Evolutionary conservation across 495 filamentous ascomycete species (phyloP).

Genomic region (Penicillium fimorum): DNA sequence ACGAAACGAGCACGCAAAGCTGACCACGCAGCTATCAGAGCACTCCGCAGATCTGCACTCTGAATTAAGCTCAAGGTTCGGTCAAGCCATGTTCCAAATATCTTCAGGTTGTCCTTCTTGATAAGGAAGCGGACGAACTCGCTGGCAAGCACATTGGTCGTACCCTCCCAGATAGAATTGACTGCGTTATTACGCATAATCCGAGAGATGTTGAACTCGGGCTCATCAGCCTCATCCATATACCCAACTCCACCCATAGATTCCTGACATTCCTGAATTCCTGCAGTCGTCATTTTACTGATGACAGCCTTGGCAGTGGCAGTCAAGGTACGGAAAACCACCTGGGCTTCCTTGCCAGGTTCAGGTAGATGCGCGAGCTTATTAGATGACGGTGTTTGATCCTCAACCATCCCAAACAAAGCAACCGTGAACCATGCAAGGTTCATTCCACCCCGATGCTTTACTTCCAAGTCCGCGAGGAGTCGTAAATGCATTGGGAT

Average conservation of each 20-base stretch:
- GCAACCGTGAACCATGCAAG: slow-evolving; percentile 60
- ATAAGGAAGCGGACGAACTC: slow-evolving; percentile 60
- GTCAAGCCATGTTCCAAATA: slow-evolving; percentile 43
- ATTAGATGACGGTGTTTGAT: slow-evolving; percentile 16
- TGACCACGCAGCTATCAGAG: slow-evolving; percentile 22
- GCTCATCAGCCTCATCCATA: slow-evolving; percentile 52
- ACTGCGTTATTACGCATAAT: slow-evolving; percentile 65
- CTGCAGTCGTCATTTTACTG: slow-evolving; percentile 52
- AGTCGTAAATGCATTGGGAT: slow-evolving; percentile 61
- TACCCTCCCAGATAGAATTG: slow-evolving; percentile 73
- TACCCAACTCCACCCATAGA: slow-evolving; percentile 75
- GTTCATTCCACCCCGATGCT: slow-evolving; percentile 58
- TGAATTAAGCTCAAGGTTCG: slow-evolving; percentile 32
- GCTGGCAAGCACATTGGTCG: slow-evolving; percentile 65
- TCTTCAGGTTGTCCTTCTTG: slow-evolving; percentile 39
- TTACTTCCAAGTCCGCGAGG: slow-evolving; percentile 52
- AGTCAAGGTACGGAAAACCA: slow-evolving; percentile 63
- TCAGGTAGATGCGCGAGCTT: slow-evolving; percentile 27
- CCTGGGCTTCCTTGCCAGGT: slow-evolving; percentile 27
- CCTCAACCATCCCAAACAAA: slow-evolving; percentile 55
- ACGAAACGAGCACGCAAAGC: slow-evolving; percentile 19
- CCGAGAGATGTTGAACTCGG: slow-evolving; percentile 61
- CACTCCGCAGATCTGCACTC: slow-evolving; percentile 4
- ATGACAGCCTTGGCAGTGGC: slow-evolving; percentile 65
- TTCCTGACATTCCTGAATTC: slow-evolving; percentile 65